Percentiles rank a stretch among this genome's conserved stretches.
Conservation (phyloP, 257 asterid species). For the Solanum sparsipilum region DNA sequence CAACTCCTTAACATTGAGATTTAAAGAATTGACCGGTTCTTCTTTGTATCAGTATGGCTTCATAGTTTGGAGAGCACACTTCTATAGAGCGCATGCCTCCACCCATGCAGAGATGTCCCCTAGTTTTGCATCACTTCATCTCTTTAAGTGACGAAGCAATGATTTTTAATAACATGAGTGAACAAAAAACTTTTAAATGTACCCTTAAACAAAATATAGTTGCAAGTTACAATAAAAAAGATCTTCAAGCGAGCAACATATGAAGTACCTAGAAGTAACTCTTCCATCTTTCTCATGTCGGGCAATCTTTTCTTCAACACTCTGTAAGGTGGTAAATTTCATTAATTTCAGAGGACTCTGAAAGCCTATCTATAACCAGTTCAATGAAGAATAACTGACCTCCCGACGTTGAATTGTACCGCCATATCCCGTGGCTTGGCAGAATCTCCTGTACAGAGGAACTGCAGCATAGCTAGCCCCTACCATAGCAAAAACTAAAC, state of each 20-base stretch:
- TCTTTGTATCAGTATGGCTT: neutral
- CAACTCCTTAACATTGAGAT: neutral
- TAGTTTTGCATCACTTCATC: neutral
- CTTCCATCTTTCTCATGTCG: slow-evolving; percentile 83
- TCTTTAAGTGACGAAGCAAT: neutral
- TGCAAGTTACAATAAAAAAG: neutral
- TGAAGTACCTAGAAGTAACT: slow-evolving; percentile 51
- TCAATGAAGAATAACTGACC: slow-evolving; percentile 26
- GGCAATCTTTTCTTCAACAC: slow-evolving; percentile 91
- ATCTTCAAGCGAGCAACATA: neutral
- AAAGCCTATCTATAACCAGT: neutral
- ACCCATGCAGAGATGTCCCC: neutral
- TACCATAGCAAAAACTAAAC: slow-evolving; percentile 82
- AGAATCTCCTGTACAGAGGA: slow-evolving; percentile 86
- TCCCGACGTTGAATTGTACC: slow-evolving; percentile 90
- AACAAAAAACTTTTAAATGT: neutral
- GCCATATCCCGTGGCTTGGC: slow-evolving; percentile 98
- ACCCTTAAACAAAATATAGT: neutral
- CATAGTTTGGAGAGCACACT: neutral
- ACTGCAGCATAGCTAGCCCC: slow-evolving; percentile 94
- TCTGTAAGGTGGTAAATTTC: slow-evolving; percentile 25
- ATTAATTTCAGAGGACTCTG: neutral
- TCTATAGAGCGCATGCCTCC: neutral
- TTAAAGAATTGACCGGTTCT: neutral
- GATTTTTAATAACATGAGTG: neutral